Evolutionary conservation across 2,329 filamentous ascomycete genomes (phyloP).

Genomic region (Tolypocladium inflatum): DNA sequence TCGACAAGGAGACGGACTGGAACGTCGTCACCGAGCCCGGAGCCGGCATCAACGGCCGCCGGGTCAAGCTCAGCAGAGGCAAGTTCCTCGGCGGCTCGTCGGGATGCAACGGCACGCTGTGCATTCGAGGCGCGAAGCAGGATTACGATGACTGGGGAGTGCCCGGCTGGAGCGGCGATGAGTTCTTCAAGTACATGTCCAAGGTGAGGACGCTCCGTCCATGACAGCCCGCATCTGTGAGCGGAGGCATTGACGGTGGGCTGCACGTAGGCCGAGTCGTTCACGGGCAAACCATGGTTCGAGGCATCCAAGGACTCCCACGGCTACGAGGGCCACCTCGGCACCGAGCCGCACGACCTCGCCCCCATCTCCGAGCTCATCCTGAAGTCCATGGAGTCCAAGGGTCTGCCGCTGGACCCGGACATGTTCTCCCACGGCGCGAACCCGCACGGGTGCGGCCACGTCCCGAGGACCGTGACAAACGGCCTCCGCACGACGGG

Average conservation of each 20-base stretch:
- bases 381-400: slow-evolving; percentile 42
- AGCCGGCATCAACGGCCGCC: slow-evolving; percentile 27
- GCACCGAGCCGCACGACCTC: slow-evolving; percentile 47
- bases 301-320: slow-evolving; percentile 36
- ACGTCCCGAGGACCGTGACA: slow-evolving; percentile 41
- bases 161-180: slow-evolving; percentile 45
- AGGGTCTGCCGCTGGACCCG: slow-evolving; percentile 42
- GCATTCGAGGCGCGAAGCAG: slow-evolving; percentile 37
- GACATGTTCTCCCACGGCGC: slow-evolving; percentile 49
- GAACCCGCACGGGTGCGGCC: slow-evolving; percentile 44
- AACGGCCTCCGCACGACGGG: slow-evolving; percentile 42
- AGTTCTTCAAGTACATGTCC: slow-evolving; percentile 46
- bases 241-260: neutral
- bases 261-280: slow-evolving; percentile 37
- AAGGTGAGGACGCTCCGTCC: slow-evolving; percentile 26
- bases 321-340: slow-evolving; percentile 40
- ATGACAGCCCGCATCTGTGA: neutral
- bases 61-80: slow-evolving; percentile 37
- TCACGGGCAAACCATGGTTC: slow-evolving; percentile 49
- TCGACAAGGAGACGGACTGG: slow-evolving; percentile 41
- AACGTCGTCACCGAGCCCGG: slow-evolving; percentile 34
- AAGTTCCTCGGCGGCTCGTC: slow-evolving; percentile 40
- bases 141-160: slow-evolving; percentile 45
- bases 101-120: slow-evolving; percentile 39
- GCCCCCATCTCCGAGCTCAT: slow-evolving; percentile 48